A percentile compares a stretch with the other conserved stretches of the same genome.
Conservation (phyloP, 352 stramenopile species). For the Globisporangium okanoganense region DNA sequence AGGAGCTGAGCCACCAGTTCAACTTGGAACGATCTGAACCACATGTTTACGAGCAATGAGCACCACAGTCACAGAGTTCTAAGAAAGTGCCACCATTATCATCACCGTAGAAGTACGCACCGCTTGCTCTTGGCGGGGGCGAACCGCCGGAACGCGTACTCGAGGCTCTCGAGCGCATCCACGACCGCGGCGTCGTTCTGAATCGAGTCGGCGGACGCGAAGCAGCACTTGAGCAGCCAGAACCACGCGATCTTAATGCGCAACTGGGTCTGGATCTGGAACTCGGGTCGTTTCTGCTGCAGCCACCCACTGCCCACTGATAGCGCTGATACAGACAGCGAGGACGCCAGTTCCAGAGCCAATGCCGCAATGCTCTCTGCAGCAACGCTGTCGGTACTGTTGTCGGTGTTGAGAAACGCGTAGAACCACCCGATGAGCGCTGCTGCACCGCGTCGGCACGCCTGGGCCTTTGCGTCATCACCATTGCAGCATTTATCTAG, state of each 20-base stretch:
- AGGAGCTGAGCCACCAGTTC: conserved; percentile 47
- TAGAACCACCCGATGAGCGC: conserved; percentile 52
- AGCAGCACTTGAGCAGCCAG: conserved; percentile 40
- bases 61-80: background rate
- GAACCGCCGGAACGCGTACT: conserved; percentile 59
- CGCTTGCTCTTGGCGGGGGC: conserved; percentile 30
- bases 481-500: background rate
- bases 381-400: background rate
- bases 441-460: conserved; percentile 9
- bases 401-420: conserved; percentile 14
- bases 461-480: background rate
- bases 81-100: background rate
- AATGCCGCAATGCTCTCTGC: conserved; percentile 19
- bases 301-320: conserved; percentile 31
- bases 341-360: conserved; percentile 18
- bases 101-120: conserved; percentile 16
- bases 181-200: conserved; percentile 5
- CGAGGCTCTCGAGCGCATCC: conserved; percentile 46
- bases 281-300: conserved; percentile 34
- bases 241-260: conserved; percentile 53
- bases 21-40: conserved; percentile 42
- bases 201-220: background rate
- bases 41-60: background rate
- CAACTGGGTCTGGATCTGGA: conserved; percentile 23
- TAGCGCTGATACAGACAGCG: conserved; percentile 20